phyloP scores from a whole-genome alignment of 129 eudicot genomes.

The Helianthus tuberosus region DNA sequence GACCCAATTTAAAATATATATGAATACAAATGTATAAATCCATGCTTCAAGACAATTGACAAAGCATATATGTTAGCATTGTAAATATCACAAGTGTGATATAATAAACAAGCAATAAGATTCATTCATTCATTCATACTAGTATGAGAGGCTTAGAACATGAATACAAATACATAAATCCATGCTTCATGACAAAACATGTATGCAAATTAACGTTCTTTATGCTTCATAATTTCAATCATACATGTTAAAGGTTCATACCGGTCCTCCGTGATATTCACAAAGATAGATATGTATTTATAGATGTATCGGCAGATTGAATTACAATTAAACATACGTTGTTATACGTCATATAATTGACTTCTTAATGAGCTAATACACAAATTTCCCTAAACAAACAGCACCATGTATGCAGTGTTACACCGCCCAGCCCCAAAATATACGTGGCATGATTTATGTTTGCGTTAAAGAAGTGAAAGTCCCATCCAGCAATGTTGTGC shows the following conservation, averaged over 20 bases:
- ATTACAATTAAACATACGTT: neutral
- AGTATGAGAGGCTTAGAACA: neutral
- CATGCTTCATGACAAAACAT: neutral
- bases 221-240: neutral
- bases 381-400: neutral
- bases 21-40: neutral
- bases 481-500: too few relatives aligned
- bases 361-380: neutral
- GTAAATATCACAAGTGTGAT: slow-evolving; percentile 13
- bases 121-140: neutral
- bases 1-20: neutral
- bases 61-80: neutral
- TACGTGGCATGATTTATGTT: too few relatives aligned
- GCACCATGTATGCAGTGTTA: neutral
- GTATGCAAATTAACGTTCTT: neutral
- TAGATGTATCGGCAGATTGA: neutral
- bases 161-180: slow-evolving; percentile 5
- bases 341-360: neutral
- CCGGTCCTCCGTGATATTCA: neutral
- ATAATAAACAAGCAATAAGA: neutral
- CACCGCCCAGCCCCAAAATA: too few relatives aligned
- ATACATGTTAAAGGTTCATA: neutral
- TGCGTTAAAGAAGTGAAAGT: too few relatives aligned
- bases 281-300: neutral
- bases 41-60: neutral